Conservation (phyloP, 2,329 filamentous ascomycete species). For the Phyllosticta citribraziliensis region DNA sequence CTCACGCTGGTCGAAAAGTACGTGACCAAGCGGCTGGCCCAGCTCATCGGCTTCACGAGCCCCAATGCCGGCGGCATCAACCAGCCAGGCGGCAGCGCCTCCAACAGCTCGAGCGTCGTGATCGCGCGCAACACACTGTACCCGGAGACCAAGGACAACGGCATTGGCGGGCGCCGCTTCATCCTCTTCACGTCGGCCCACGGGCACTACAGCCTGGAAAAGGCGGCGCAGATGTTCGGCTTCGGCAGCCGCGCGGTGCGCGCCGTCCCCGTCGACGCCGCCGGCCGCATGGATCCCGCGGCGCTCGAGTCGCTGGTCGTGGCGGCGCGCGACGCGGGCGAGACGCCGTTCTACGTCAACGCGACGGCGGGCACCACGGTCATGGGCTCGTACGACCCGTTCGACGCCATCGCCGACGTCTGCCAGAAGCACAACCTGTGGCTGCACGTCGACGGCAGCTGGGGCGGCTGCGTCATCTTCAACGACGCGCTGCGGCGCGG, state of each 20-base stretch:
- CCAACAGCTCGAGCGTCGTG: constrained; percentile 76
- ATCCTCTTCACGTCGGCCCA: constrained; percentile 82
- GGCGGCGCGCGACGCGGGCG: constrained; percentile 54
- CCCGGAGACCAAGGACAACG: constrained; percentile 63
- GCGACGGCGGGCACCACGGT: constrained; percentile 93
- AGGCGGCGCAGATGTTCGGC: constrained; percentile 84
- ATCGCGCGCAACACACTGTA: constrained; percentile 81
- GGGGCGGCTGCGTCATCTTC: constrained; percentile 81
- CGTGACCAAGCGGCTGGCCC: constrained; percentile 62
- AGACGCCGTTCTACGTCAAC: constrained; percentile 89
- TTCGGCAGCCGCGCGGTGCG: constrained; percentile 68
- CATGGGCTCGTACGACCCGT: constrained; percentile 77
- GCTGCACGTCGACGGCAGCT: constrained; percentile 88
- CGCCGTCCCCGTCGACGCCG: constrained; percentile 60
- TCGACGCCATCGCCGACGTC: constrained; percentile 57
- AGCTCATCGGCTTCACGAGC: constrained; percentile 65
- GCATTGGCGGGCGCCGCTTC: constrained; percentile 56
- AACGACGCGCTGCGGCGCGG: constrained; percentile 43
- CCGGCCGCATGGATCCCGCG: constrained; percentile 60
- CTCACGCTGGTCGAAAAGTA: constrained; percentile 81
- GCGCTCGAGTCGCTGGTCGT: constrained; percentile 55
- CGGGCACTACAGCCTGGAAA: constrained; percentile 91
- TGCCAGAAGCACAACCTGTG: constrained; percentile 67
- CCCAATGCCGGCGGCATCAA: constrained; percentile 61
- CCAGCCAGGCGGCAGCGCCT: constrained; percentile 70